phyloP scores from a whole-genome alignment of 2,329 filamentous ascomycete genomes.

The Harringtonia aguacate region DNA sequence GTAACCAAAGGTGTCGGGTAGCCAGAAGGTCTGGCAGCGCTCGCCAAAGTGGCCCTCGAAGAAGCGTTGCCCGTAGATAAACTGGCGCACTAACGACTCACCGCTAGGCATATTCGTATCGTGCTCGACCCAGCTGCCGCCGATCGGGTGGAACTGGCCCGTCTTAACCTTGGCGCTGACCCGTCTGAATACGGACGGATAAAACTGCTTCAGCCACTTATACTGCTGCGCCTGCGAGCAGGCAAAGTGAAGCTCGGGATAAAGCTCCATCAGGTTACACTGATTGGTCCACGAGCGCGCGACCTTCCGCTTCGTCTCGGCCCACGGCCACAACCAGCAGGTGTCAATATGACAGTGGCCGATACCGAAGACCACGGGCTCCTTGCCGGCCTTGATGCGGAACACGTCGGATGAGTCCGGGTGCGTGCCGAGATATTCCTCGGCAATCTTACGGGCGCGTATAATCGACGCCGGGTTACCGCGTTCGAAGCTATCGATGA shows the following conservation, averaged over 20 bases:
- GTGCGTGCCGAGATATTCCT: constrained; percentile 68
- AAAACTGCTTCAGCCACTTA: constrained; percentile 89
- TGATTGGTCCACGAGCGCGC: constrained; percentile 95
- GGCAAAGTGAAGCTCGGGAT: constrained; percentile 86
- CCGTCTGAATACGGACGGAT: constrained; percentile 79
- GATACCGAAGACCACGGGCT: constrained; percentile 74
- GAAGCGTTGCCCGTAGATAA: constrained; percentile 89
- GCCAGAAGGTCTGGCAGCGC: constrained; percentile 87
- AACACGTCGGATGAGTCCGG: constrained; percentile 82
- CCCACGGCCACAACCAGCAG: constrained; percentile 98
- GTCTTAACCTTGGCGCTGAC: constrained; percentile 87
- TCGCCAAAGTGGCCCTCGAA: constrained; percentile 89
- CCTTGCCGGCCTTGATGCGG: constrained; percentile 55
- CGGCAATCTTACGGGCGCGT: constrained; percentile 71
- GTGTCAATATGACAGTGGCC: constrained; percentile 98
- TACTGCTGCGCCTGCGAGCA: constrained; percentile 95
- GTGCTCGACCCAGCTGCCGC: constrained; percentile 97
- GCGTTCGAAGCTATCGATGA: constrained; percentile 83
- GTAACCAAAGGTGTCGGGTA: constrained; percentile 97
- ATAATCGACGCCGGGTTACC: constrained; percentile 69
- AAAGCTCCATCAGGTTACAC: constrained; percentile 88
- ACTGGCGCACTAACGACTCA: constrained; percentile 87
- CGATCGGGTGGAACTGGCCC: constrained; percentile 87
- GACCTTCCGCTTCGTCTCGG: constrained; percentile 93
- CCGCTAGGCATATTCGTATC: constrained; percentile 96